Percentiles rank a stretch among this genome's conserved stretches.
These are phyloP conservation scores for Trifolium subterraneum DNA, from an alignment of 306 rosid genomes.

Conservation along the genomic window DNA sequence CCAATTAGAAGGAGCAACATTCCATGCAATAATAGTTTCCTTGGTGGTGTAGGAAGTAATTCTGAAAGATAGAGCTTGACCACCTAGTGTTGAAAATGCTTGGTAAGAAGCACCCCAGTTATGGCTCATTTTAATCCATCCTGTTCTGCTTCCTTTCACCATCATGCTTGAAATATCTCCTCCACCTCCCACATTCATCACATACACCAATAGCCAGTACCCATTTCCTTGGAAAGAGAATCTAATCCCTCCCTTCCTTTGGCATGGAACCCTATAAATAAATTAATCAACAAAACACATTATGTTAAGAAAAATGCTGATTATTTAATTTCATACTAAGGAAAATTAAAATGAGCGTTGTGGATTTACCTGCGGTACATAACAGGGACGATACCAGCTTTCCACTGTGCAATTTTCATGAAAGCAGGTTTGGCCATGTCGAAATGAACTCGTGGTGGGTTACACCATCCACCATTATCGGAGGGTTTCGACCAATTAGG, in stretches of 20 bases:
- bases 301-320: not conserved
- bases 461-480: constrained; percentile 91
- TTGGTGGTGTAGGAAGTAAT: constrained; percentile 72
- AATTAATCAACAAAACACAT: not conserved
- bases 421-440: constrained; percentile 94
- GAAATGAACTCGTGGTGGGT: constrained; percentile 83
- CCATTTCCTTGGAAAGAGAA: constrained; percentile 87
- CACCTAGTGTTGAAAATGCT: constrained; percentile 75
- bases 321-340: not conserved
- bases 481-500: constrained; percentile 81
- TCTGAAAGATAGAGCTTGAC: constrained; percentile 79
- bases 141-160: constrained; percentile 83
- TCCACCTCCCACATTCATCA: constrained; percentile 94
- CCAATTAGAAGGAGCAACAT: constrained; percentile 80
- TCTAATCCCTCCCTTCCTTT: constrained; percentile 62
- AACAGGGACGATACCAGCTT: constrained; percentile 82
- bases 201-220: constrained; percentile 89
- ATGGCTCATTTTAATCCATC: constrained; percentile 90
- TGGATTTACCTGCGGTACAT: constrained; percentile 69
- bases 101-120: constrained; percentile 98
- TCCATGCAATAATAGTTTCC: constrained; percentile 68
- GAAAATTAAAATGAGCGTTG: not conserved
- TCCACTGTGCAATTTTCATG: constrained; percentile 84
- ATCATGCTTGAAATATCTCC: constrained; percentile 75
- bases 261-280: constrained; percentile 72